phyloP scores from a whole-genome alignment of 805 yeast species.

The Kodamaea kakaduensis region DNA sequence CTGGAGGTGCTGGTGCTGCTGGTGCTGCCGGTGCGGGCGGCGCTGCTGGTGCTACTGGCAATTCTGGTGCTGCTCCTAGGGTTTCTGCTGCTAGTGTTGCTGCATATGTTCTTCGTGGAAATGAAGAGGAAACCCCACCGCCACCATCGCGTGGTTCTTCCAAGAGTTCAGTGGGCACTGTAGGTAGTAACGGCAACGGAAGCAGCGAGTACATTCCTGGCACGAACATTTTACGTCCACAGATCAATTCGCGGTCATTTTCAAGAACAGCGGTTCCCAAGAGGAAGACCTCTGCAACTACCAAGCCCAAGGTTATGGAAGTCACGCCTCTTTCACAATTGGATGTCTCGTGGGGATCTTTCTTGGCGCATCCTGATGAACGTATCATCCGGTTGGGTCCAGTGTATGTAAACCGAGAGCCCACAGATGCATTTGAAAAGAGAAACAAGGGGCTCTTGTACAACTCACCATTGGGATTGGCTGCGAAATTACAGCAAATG shows the following conservation, averaged over 20 bases:
- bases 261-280: constrained; percentile 13
- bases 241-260: constrained; percentile 33
- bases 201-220: constrained; percentile 53
- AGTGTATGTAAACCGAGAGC: constrained; percentile 38
- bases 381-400: constrained; percentile 57
- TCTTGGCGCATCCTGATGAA: constrained; percentile 53
- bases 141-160: constrained; percentile 4
- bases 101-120: constrained; percentile 30
- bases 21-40: too few species aligned
- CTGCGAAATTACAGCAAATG: constrained; percentile 19
- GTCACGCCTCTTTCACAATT: constrained; percentile 47
- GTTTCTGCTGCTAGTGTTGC: constrained; percentile 34
- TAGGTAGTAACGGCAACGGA: constrained; percentile 1
- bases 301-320: constrained; percentile 28
- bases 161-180: background rate
- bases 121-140: constrained; percentile 15
- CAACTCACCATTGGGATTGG: constrained; percentile 53
- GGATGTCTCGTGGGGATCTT: constrained; percentile 58
- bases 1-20: too few species aligned
- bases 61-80: background rate
- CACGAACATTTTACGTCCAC: constrained; percentile 54
- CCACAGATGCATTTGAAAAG: constrained; percentile 51
- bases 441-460: constrained; percentile 53
- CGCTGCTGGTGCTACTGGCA: too few species aligned
- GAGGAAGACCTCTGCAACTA: constrained; percentile 12